Evolutionary conservation across 1,139 yeast genomes (phyloP).

Genomic region (Pichia sp.): DNA sequence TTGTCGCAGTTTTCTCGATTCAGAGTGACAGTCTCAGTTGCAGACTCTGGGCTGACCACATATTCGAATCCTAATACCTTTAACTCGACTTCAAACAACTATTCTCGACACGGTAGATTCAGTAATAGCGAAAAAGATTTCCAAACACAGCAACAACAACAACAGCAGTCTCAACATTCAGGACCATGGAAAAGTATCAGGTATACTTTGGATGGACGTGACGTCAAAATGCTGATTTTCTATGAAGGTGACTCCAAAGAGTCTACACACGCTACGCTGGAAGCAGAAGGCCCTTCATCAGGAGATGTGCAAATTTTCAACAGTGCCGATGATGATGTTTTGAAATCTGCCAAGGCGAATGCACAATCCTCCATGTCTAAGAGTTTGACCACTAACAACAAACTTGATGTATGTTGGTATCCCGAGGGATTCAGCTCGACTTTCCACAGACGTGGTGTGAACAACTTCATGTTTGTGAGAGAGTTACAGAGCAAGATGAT

Average conservation of each 20-base stretch:
- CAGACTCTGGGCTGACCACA: constrained; percentile 10
- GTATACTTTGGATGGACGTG: constrained; percentile 8
- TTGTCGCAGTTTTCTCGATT: not conserved
- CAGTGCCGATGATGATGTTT: not conserved
- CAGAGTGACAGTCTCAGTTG: constrained; percentile 5
- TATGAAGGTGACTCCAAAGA: constrained; percentile 7
- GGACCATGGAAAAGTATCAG: constrained; percentile 16
- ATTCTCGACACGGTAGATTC: not conserved
- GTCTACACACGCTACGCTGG: not conserved
- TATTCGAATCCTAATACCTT: constrained; percentile 1
- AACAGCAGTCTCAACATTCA: not conserved
- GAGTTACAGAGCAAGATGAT: constrained; percentile 41
- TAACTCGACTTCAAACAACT: not conserved
- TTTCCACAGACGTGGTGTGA: constrained; percentile 39
- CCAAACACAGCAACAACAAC: not conserved
- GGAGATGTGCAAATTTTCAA: not conserved
- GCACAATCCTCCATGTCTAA: constrained; percentile 10
- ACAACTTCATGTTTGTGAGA: constrained; percentile 43
- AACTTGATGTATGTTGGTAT: constrained; percentile 27
- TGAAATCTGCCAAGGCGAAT: constrained; percentile 3
- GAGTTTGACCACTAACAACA: constrained; percentile 13
- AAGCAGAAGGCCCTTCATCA: not conserved
- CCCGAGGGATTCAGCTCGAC: constrained; percentile 45
- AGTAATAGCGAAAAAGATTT: not conserved
- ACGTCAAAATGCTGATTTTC: constrained; percentile 14